A percentile compares a stretch with the other conserved stretches of the same genome.
Evolutionary conservation across 192 early-diverging fungal genomes (phyloP).

Genomic region (Linnemannia hyalina): DNA sequence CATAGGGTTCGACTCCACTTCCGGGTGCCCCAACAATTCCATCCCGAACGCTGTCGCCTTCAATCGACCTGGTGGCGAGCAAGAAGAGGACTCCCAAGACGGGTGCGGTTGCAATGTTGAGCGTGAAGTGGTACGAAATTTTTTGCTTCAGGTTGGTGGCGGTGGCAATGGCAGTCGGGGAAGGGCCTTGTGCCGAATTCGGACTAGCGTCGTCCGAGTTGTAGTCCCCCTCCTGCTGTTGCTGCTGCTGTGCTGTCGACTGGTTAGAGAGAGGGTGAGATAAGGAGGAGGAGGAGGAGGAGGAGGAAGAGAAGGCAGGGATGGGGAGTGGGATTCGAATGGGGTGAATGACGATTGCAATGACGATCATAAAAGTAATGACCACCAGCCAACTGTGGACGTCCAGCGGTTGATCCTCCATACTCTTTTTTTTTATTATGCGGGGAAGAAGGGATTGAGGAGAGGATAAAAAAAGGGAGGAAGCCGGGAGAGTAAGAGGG

Average conservation of each 20-base stretch:
- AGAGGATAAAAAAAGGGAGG: too few relatives aligned
- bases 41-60: slow-evolving; percentile 45
- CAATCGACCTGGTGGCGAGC: slow-evolving; percentile 70
- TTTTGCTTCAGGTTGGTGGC: background rate
- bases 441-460: background rate
- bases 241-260: background rate
- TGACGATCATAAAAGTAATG: slow-evolving; percentile 69
- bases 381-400: slow-evolving; percentile 73
- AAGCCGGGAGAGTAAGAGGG: background rate
- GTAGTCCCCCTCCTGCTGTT: background rate
- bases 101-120: slow-evolving; percentile 82
- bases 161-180: background rate
- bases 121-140: slow-evolving; percentile 46
- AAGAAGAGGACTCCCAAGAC: slow-evolving; percentile 76
- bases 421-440: background rate
- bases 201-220: background rate
- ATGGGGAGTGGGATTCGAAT: slow-evolving; percentile 66
- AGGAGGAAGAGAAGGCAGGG: background rate
- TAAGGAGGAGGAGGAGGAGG: background rate
- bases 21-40: slow-evolving; percentile 42
- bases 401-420: slow-evolving; percentile 33
- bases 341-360: slow-evolving; percentile 73
- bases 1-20: slow-evolving; percentile 79
- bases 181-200: background rate
- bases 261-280: background rate